A percentile compares a stretch with the other conserved stretches of the same genome.
Conservation (phyloP, 2,329 filamentous ascomycete genomes). For the Xylariaceae sp. region DNA sequence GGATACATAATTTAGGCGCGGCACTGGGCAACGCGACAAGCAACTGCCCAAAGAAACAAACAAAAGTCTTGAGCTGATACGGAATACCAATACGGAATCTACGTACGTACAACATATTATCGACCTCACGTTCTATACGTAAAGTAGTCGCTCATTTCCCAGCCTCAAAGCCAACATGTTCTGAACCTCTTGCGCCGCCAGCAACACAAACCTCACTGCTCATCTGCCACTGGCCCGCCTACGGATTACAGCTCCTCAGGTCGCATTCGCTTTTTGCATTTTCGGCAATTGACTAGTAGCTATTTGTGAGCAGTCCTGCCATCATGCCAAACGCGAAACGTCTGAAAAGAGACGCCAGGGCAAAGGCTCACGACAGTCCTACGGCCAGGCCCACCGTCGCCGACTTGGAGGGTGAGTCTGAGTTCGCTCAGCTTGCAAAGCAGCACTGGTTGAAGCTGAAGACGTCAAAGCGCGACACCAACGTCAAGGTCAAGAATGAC, state of each 20-base stretch:
- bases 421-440: conserved; percentile 72
- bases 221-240: conserved; percentile 9
- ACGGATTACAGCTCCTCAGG: conserved; percentile 14
- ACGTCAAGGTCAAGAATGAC: conserved; percentile 73
- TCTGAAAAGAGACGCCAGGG: conserved; percentile 47
- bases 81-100: too few relatives aligned
- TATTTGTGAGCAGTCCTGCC: conserved; percentile 14
- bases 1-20: too few relatives aligned
- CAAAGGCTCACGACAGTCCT: conserved; percentile 38
- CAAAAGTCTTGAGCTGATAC: too few relatives aligned
- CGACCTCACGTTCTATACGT: too few relatives aligned
- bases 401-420: conserved; percentile 64
- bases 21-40: too few relatives aligned
- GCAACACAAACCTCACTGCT: not conserved
- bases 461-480: conserved; percentile 52
- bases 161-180: not conserved
- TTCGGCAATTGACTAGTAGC: conserved; percentile 15
- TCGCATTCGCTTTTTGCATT: conserved; percentile 9
- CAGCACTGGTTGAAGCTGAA: conserved; percentile 82
- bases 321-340: conserved; percentile 56
- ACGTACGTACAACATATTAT: too few relatives aligned
- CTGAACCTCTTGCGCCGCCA: conserved; percentile 7
- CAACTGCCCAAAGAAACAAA: too few relatives aligned
- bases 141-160: not conserved
- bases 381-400: conserved; percentile 58